Base-by-base conservation (phyloP, 768 basidiomycete species). In the Trametes villosa region DNA sequence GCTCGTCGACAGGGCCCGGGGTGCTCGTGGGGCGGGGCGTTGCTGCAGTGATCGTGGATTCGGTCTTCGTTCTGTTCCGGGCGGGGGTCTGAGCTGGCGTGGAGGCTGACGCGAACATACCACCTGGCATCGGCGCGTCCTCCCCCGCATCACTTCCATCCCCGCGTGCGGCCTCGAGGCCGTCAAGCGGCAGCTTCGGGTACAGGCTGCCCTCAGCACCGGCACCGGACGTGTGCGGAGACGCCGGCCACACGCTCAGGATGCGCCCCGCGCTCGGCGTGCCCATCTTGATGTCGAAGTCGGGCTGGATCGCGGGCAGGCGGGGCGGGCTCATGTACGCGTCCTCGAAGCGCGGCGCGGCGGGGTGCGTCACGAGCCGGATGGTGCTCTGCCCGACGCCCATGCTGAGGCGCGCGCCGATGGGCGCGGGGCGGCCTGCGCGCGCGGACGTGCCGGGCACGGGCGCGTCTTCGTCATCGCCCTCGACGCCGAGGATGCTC, bases 261-360 rank as follows among this genome's bases (percentile, higher is more conserved):
- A 67, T 40, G 20, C 58, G 63, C 24, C 57, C 60, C 4, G 60
- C 68, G 5, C 71, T 67, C 0, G 87, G 89, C 45, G 84, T 86
- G 24, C 78, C 83, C 63, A 87, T 77, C 20, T 83, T 79, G 29
- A 92, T 77, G 62, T 92, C 89, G 64, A 90, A 92, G 11, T 78
- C 77, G 2, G 89, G 89, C 46, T 81, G 74, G 68, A 87, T 86
- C 0, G 89, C 85, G 63, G 83, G 79, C 3, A 93, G 79, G 53
- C 81, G 82, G 0, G 91, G 91, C 0, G 90, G 90, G 31, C 74
- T 77, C 62, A 63, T 26, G 69, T 65, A 38, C 38, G 64, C 13
- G 57, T 44, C 24, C 29, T 47, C 20, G 65, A 40, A 20, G 34
- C 40, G 17, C 63, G 30, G 44, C 18, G 61, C 41, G 9, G 69